A percentile compares a stretch with the other conserved stretches of the same genome.
Evolutionary conservation across 139 green algal species (phyloP).

Genomic region (Marvania coccoides): DNA sequence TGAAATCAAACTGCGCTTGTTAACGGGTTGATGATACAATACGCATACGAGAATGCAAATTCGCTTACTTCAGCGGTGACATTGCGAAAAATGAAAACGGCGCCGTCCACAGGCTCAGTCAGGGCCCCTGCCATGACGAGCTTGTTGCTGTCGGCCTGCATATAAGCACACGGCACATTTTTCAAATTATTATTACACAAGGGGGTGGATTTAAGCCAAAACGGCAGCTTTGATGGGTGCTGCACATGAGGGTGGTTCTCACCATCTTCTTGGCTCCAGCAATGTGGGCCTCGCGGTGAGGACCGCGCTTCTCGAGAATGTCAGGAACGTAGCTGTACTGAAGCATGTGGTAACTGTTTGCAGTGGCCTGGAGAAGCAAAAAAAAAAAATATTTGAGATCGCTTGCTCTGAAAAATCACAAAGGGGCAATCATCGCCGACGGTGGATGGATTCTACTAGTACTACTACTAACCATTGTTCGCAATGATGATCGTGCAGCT

Average conservation of each 20-base stretch:
- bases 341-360: constrained; percentile 31
- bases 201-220: no score
- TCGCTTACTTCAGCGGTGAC: constrained; percentile 5
- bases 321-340: constrained; percentile 61
- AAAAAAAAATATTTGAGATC: no score
- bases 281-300: constrained; percentile 57
- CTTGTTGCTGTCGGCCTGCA: constrained; percentile 47
- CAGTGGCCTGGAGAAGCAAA: no score
- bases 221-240: no score
- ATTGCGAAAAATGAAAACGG: constrained; percentile 57
- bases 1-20: no score
- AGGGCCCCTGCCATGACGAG: constrained; percentile 61
- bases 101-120: constrained; percentile 51
- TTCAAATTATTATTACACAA: neutral
- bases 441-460: no score
- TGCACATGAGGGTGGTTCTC: neutral
- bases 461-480: no score
- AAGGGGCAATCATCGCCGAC: no score
- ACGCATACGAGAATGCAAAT: no score
- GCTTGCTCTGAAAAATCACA: no score
- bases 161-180: no score
- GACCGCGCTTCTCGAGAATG: constrained; percentile 66
- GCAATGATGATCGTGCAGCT: no score
- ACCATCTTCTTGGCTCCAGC: constrained; percentile 46
- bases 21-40: neutral